These are phyloP conservation scores for Chaetoceros tenuissimus DNA, from an alignment of 108 stramenopile genomes.

Conservation along the genomic window DNA sequence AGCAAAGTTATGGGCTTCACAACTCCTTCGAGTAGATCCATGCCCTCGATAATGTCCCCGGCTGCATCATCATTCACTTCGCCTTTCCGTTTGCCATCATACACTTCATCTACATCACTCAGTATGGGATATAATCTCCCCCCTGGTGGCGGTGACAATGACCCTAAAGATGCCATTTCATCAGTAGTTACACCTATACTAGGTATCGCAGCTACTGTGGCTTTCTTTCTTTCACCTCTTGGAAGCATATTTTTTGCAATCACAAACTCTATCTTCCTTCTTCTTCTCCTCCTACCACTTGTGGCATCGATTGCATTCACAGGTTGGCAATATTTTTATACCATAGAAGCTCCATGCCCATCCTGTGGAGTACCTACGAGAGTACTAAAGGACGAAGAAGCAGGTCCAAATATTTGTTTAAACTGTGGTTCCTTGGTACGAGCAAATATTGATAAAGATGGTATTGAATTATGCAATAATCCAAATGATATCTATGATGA, in stretches of 20 bases:
- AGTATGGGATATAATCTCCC: not conserved
- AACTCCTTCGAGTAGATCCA: no score
- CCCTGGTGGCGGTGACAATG: not conserved
- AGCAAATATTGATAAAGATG: conserved; percentile 28
- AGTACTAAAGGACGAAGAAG: conserved; percentile 35
- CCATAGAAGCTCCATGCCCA: conserved; percentile 54
- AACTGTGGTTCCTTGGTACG: conserved; percentile 57
- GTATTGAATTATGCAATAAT: conserved; percentile 36
- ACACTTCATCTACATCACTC: not conserved
- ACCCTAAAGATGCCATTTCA: not conserved
- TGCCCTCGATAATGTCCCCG: no score
- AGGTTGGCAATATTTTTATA: conserved; percentile 53
- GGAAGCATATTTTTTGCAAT: conserved; percentile 64
- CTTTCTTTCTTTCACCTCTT: conserved; percentile 63
- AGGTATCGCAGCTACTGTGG: conserved; percentile 12
- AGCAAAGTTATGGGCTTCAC: no score
- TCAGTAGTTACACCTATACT: not conserved
- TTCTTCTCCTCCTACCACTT: conserved; percentile 44
- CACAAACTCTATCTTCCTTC: conserved; percentile 53
- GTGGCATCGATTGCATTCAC: conserved; percentile 43
- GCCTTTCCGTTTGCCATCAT: no score
- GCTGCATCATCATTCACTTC: no score
- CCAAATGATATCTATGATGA: conserved; percentile 34
- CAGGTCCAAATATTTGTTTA: conserved; percentile 39
- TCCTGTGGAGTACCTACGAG: conserved; percentile 47